Percentiles rank a stretch among this genome's conserved stretches.
Evolutionary conservation across 2,329 filamentous ascomycete genomes (phyloP).

Genomic region (Ophiostoma himal-ulmi): DNA sequence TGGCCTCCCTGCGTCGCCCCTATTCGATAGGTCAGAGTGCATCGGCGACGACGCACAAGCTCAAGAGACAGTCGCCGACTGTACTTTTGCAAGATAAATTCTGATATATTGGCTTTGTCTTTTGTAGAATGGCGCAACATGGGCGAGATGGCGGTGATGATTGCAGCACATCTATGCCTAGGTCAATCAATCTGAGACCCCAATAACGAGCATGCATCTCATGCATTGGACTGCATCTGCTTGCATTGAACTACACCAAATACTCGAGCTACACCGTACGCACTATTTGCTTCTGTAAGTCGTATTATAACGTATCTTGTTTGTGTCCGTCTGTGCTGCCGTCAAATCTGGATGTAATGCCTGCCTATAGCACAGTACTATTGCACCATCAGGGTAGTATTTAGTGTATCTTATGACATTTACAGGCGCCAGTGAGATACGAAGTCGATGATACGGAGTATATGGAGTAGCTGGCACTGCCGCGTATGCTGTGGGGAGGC

Average conservation of each 20-base stretch:
- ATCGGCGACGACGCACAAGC: constrained; percentile 8
- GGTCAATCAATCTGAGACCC: background rate
- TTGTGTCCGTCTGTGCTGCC: background rate
- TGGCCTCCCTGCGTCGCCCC: background rate
- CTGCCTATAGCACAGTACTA: background rate
- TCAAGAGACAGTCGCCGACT: background rate
- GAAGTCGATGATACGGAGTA: constrained; percentile 1
- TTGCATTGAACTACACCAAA: background rate
- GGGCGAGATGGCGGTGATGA: background rate
- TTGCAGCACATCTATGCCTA: background rate
- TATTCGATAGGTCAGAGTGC: background rate
- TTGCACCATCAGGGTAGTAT: background rate
- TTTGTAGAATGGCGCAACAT: background rate
- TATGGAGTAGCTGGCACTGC: constrained; percentile 5
- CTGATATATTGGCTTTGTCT: background rate
- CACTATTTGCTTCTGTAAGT: background rate
- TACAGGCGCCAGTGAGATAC: background rate
- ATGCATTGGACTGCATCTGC: background rate
- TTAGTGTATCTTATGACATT: background rate
- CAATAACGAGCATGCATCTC: background rate
- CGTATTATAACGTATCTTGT: background rate
- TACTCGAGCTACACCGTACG: background rate
- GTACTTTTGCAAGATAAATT: constrained; percentile 1
- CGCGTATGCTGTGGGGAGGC: constrained; percentile 9
- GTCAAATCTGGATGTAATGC: background rate